phyloP scores from a whole-genome alignment of 768 basidiomycete species.

The Hygrocybe coccinea region DNA sequence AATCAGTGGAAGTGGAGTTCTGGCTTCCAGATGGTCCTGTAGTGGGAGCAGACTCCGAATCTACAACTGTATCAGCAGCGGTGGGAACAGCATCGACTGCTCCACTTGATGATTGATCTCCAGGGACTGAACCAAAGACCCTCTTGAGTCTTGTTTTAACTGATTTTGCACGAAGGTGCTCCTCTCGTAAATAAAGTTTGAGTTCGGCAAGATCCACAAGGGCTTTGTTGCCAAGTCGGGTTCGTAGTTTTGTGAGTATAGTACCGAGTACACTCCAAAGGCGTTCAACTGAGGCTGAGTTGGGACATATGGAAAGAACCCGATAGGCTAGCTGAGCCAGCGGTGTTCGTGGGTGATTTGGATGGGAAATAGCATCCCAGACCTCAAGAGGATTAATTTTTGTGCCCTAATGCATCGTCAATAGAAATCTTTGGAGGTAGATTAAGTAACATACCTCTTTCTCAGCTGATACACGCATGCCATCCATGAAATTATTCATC shows the following conservation, averaged over 20 bases:
- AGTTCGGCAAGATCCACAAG: constrained; percentile 15
- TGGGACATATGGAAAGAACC: constrained; percentile 19
- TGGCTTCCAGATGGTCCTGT: not conserved
- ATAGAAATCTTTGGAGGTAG: not conserved
- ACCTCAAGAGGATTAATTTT: constrained; percentile 9
- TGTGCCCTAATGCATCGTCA: not conserved
- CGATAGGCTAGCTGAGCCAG: constrained; percentile 16
- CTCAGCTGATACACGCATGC: not conserved
- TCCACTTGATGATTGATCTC: not conserved
- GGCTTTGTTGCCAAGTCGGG: constrained; percentile 7
- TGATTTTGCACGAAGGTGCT: not conserved
- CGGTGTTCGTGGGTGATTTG: constrained; percentile 3
- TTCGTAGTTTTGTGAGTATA: constrained; percentile 19
- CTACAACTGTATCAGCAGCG: not conserved
- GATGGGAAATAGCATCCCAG: constrained; percentile 2
- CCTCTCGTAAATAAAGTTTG: constrained; percentile 6
- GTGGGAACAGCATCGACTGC: not conserved
- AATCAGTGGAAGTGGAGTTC: too few species aligned
- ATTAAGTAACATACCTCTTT: not conserved
- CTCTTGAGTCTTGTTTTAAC: constrained; percentile 7
- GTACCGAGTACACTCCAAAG: constrained; percentile 21
- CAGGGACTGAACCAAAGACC: not conserved
- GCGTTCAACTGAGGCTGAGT: constrained; percentile 21
- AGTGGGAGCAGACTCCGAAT: not conserved
- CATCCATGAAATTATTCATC: not conserved